These are phyloP conservation scores for Aspergillus latus DNA, from an alignment of 2,329 filamentous ascomycete species.

Conservation along the genomic window DNA sequence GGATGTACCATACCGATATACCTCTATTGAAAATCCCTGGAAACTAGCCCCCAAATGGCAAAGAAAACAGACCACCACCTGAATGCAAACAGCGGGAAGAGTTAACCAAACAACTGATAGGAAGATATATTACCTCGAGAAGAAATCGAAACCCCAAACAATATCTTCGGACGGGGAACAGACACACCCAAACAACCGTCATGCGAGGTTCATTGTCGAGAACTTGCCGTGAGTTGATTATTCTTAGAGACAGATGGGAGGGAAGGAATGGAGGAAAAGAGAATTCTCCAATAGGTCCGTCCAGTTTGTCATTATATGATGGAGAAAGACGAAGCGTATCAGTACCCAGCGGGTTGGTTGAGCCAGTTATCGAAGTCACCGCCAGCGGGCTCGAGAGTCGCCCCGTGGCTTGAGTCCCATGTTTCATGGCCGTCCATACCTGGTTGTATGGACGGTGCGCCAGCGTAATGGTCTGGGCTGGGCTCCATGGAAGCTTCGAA, in stretches of 20 bases:
- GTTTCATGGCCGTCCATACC: conserved; percentile 33
- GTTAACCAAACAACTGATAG: neutral
- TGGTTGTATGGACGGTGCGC: conserved; percentile 23
- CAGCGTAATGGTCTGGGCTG: conserved; percentile 15
- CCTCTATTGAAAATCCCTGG: conserved; percentile 14
- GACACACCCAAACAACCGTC: conserved; percentile 4
- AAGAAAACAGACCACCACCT: conserved; percentile 11
- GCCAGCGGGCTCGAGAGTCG: conserved; percentile 39
- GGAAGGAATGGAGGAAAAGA: conserved; percentile 1
- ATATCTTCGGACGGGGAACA: neutral
- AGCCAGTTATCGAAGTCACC: conserved; percentile 52
- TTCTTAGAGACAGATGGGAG: neutral
- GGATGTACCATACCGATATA: neutral
- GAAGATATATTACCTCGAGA: neutral
- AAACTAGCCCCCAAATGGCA: conserved; percentile 4
- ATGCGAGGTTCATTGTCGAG: neutral
- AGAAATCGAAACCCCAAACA: neutral
- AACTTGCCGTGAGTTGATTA: neutral
- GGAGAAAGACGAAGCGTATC: neutral
- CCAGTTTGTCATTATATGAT: conserved; percentile 10
- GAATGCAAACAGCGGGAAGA: neutral
- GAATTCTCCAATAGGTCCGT: conserved; percentile 7
- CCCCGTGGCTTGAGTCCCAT: conserved; percentile 40
- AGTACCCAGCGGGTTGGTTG: conserved; percentile 25
- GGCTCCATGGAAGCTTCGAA: conserved; percentile 18